phyloP scores from a whole-genome alignment of 139 green algal genomes.

The Coelastrella sp. region DNA sequence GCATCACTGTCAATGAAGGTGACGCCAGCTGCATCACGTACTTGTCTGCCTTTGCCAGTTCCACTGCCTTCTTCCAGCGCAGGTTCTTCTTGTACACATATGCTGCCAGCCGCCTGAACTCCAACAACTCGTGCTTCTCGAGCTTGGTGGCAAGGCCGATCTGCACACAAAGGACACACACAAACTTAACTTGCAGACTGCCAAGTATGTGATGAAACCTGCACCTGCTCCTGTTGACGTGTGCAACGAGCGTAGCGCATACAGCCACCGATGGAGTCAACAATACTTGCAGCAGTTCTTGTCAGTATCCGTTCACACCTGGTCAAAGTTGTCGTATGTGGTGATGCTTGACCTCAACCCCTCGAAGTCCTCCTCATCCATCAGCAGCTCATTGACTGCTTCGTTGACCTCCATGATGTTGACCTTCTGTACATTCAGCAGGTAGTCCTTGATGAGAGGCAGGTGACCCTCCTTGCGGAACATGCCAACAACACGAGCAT shows the following conservation, averaged over 20 bases:
- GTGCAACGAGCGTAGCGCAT: too few species aligned
- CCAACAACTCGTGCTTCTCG: conserved; percentile 97
- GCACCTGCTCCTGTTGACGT: too few species aligned
- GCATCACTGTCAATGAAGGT: too few species aligned
- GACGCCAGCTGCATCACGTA: too few species aligned
- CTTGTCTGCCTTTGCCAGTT: conserved; percentile 88
- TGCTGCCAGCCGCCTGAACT: conserved; percentile 94
- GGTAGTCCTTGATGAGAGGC: conserved; percentile 97
- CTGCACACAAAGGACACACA: conserved; percentile 24
- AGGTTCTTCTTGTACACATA: conserved; percentile 94
- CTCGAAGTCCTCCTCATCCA: conserved; percentile 98
- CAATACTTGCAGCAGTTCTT: too few species aligned
- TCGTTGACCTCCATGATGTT: conserved; percentile 85
- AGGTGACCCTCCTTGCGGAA: conserved; percentile 89
- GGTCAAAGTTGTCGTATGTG: conserved; percentile 98
- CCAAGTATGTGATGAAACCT: too few species aligned
- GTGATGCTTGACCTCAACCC: conserved; percentile 85
- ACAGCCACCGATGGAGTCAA: too few species aligned
- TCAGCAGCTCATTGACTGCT: conserved; percentile 80
- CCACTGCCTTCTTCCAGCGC: conserved; percentile 90
- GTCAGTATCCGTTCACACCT: conserved; percentile 64
- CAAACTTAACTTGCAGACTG: too few species aligned
- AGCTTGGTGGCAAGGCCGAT: conserved; percentile 63
- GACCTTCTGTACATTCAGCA: conserved; percentile 92
- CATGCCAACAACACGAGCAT: conserved; percentile 93